A percentile compares a stretch with the other conserved stretches of the same genome.
These are phyloP conservation scores for Pachyrhizus erosus DNA, from an alignment of 306 rosid genomes.

Conservation along the genomic window DNA sequence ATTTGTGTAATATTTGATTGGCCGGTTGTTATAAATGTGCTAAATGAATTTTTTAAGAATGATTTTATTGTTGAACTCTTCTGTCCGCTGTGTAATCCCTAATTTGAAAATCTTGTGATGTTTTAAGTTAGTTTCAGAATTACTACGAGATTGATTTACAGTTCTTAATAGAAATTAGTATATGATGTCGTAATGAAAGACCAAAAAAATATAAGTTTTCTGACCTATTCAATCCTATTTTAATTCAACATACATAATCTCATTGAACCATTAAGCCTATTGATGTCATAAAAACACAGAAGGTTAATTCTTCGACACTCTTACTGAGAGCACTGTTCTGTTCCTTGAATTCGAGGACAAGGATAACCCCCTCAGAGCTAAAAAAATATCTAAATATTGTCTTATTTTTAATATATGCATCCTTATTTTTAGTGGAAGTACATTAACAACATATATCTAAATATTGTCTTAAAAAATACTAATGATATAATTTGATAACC, in stretches of 20 bases:
- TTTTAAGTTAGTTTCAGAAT: not conserved
- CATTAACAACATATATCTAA: too few relatives aligned
- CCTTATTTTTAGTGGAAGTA: too few relatives aligned
- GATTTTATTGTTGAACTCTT: not conserved
- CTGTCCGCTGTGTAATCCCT: not conserved
- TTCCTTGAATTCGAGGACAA: too few relatives aligned
- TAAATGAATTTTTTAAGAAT: not conserved
- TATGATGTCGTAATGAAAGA: not conserved
- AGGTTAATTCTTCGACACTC: not conserved
- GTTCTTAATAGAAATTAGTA: not conserved
- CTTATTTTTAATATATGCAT: too few relatives aligned
- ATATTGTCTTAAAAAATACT: too few relatives aligned
- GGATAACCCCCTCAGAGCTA: too few relatives aligned
- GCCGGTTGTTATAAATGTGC: constrained; percentile 38
- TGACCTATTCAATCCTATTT: not conserved
- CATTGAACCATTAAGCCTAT: not conserved
- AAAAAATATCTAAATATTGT: too few relatives aligned
- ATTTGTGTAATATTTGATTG: constrained; percentile 34
- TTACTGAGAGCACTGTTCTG: too few relatives aligned
- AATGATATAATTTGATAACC: too few relatives aligned
- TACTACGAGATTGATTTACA: not conserved
- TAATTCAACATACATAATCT: not conserved
- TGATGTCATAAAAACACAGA: not conserved
- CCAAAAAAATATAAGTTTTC: not conserved
- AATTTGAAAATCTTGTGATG: not conserved